A percentile compares a stretch with the other conserved stretches of the same genome.
phyloP scores from a whole-genome alignment of 164 flowering plant genomes.

The Saururus chinensis region DNA sequence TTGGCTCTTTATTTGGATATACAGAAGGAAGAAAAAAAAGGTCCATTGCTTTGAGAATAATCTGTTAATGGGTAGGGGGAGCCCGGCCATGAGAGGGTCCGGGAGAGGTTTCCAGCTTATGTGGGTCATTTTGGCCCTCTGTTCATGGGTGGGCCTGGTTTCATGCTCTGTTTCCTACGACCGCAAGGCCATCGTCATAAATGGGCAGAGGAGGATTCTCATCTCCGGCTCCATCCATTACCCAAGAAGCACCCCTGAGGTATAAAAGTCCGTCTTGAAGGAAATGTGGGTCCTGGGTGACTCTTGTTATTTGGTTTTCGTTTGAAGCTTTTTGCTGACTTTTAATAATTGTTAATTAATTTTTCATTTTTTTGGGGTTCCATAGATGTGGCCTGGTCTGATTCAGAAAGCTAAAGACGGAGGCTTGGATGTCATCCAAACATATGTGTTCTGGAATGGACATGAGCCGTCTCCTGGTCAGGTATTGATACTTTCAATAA shows the following conservation, averaged over 20 bases:
- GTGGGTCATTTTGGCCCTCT: neutral
- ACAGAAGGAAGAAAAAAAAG: neutral
- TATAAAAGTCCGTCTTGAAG: slow-evolving; percentile 8
- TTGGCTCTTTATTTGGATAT: neutral
- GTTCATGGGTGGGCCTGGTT: slow-evolving; percentile 16
- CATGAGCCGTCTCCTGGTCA: slow-evolving; percentile 75
- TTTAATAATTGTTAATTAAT: too few species aligned
- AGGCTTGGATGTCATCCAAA: slow-evolving; percentile 75
- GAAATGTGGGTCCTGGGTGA: slow-evolving; percentile 16
- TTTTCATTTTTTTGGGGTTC: neutral
- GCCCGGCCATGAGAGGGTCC: neutral
- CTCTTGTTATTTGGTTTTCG: slow-evolving; percentile 6
- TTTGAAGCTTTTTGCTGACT: neutral
- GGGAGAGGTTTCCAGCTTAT: neutral
- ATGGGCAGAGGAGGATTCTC: slow-evolving; percentile 73
- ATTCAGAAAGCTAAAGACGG: slow-evolving; percentile 77
- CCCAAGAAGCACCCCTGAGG: slow-evolving; percentile 93
- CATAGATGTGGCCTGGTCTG: slow-evolving; percentile 86
- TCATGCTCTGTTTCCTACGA: slow-evolving; percentile 64
- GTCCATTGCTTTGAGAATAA: slow-evolving; percentile 1
- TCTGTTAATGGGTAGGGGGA: neutral
- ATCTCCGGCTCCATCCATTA: slow-evolving; percentile 94
- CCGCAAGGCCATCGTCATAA: slow-evolving; percentile 45
- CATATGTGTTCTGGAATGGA: slow-evolving; percentile 83
- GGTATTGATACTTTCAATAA: slow-evolving; percentile 20